Evolutionary conservation across 1,139 yeast genomes (phyloP).

Genomic region (Kodamaea suecica): DNA sequence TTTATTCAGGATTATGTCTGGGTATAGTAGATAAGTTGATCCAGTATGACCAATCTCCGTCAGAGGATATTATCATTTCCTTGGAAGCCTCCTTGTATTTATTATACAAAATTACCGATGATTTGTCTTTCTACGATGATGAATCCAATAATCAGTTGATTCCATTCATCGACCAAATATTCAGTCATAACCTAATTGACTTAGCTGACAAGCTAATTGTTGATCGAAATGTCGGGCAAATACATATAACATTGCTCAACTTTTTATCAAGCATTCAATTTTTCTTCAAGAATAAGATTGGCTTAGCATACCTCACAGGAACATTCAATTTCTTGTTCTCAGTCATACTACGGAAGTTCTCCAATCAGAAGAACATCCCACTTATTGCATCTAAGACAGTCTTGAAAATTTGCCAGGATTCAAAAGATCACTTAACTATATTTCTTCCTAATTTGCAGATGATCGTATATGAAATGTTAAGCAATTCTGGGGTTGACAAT

Average conservation of each 20-base stretch:
- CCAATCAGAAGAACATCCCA: constrained; percentile 22
- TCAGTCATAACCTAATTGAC: constrained; percentile 25
- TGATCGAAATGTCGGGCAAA: constrained; percentile 6
- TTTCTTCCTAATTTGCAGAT: constrained; percentile 53
- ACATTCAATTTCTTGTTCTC: constrained; percentile 50
- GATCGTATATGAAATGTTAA: constrained; percentile 52
- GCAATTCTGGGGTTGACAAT: constrained; percentile 42
- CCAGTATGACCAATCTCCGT: constrained; percentile 4
- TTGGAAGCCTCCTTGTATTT: constrained; percentile 71
- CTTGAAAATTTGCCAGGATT: constrained; percentile 58
- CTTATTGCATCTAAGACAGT: constrained; percentile 56
- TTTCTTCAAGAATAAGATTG: constrained; percentile 43
- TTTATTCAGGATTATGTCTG: constrained; percentile 31
- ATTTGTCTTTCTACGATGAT: constrained; percentile 46
- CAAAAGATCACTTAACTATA: constrained; percentile 45
- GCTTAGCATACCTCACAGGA: constrained; percentile 37
- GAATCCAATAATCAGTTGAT: constrained; percentile 23
- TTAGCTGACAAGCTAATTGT: constrained; percentile 13
- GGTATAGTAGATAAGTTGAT: constrained; percentile 8
- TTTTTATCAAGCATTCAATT: constrained; percentile 55
- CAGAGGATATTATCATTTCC: constrained; percentile 22
- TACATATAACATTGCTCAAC: constrained; percentile 40
- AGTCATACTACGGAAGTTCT: constrained; percentile 24
- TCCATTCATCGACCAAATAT: constrained; percentile 27
- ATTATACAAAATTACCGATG: constrained; percentile 52